Base-by-base conservation (phyloP, 2,329 filamentous ascomycete genomes). In the Fonsecaea pugnacius region DNA sequence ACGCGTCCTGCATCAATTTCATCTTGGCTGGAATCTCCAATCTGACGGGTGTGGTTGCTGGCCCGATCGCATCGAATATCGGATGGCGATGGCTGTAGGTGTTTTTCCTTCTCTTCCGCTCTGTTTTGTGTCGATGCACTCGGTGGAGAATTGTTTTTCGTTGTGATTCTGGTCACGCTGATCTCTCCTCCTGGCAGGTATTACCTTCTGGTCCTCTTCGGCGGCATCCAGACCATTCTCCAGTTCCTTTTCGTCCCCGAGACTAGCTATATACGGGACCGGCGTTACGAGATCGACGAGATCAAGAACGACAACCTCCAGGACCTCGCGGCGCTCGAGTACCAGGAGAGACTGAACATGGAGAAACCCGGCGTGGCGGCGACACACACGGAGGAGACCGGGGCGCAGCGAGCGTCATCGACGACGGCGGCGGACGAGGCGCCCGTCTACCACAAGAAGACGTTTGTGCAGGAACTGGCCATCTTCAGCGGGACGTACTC, bases 31-130 rank as follows among this genome's bases (percentile, higher is more conserved):
- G 62, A 1, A 57, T 60, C 21, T 67, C 63, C 24, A 66, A 66
- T 35, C 53, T 69, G 36, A 77, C 78, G 0, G 79, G 80, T 0
- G 76, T 83, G 0, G 60, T 71, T 5, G 56, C 62, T 10, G 69
- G 69, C 21, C 67, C 67, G n/a, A 70, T 70, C 53, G 51, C 58
- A 2, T 58, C 61, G 21, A 63, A 68, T 58, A 58, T 68, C 32
- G 67, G 69, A 12, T 70, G 67, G 67, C 24, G 58, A 32, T 70
- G 65, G 65, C 54, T 63, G 54, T 65, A 46, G 60, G 62, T 60
- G 12, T 33, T 43, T 24, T 27, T 4, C 8, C 24, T 33, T 27
- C 30, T 43, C 18, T 33, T 40, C 10, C 1, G 21, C 16, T 10
- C 36, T 33, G 1, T 12, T 2, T 24, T n/a, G 8, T 18, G 2